phyloP scores from a whole-genome alignment of 2,329 filamentous ascomycete genomes.

The Scolecobasidium constrictum region DNA sequence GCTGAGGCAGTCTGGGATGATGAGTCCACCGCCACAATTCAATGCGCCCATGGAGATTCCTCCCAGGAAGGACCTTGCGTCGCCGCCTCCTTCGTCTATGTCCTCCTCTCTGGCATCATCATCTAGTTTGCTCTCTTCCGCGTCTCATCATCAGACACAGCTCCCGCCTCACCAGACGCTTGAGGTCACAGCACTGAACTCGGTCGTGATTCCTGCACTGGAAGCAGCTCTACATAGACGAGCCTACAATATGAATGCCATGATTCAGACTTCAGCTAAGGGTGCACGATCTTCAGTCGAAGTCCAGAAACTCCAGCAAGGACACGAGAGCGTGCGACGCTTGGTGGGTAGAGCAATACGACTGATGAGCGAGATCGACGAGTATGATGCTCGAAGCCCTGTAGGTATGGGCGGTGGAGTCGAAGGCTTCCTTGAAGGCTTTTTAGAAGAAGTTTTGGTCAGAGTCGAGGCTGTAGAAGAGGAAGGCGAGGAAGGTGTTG shows the following conservation, averaged over 20 bases:
- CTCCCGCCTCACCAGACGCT: conserved; percentile 5
- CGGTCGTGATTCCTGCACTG: conserved; percentile 86
- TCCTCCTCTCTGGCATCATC: conserved; percentile 11
- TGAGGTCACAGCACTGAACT: conserved; percentile 76
- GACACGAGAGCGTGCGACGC: conserved; percentile 72
- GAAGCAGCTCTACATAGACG: conserved; percentile 83
- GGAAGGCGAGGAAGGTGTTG: conserved; percentile 2
- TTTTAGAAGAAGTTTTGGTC: conserved; percentile 88
- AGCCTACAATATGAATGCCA: conserved; percentile 44
- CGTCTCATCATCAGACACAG: conserved; percentile 5
- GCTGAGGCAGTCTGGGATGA: not conserved
- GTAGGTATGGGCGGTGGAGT: conserved; percentile 93
- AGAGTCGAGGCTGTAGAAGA: conserved; percentile 59
- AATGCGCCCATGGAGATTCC: not conserved
- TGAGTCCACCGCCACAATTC: not conserved
- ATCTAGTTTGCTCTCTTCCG: not conserved
- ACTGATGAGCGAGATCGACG: conserved; percentile 82
- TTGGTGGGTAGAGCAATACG: conserved; percentile 74
- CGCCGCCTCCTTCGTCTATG: conserved; percentile 1
- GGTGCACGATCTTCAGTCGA: conserved; percentile 9
- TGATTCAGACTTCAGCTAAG: conserved; percentile 30
- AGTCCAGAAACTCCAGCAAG: conserved; percentile 37
- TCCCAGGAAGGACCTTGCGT: not conserved
- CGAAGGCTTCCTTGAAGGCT: conserved; percentile 76
- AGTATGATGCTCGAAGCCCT: conserved; percentile 72